phyloP scores from a whole-genome alignment of 2,329 filamentous ascomycete genomes.

The Xylariales sp. region DNA sequence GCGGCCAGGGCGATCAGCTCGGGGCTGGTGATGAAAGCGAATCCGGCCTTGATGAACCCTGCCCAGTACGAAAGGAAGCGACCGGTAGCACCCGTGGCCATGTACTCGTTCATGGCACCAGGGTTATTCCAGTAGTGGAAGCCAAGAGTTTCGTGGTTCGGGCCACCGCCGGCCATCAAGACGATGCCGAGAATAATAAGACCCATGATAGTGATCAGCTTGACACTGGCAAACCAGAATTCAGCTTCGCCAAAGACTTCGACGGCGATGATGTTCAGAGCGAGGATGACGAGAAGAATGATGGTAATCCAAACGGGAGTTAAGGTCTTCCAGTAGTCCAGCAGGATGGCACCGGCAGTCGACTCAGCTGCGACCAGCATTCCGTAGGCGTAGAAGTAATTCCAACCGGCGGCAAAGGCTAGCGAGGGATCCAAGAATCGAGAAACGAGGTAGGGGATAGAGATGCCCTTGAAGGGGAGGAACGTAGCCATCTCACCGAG shows the following conservation, averaged over 20 bases:
- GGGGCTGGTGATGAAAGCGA: constrained; percentile 58
- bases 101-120: constrained; percentile 42
- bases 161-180: constrained; percentile 52
- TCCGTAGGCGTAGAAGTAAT: constrained; percentile 59
- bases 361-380: constrained; percentile 56
- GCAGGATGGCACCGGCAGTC: constrained; percentile 52
- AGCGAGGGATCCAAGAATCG: constrained; percentile 52
- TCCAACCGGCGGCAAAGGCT: constrained; percentile 55
- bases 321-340: constrained; percentile 55
- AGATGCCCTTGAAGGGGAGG: constrained; percentile 52
- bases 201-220: constrained; percentile 54
- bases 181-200: constrained; percentile 53
- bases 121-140: constrained; percentile 43
- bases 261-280: constrained; percentile 54
- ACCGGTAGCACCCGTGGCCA: constrained; percentile 40
- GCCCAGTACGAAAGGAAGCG: constrained; percentile 57
- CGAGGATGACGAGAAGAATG: constrained; percentile 47
- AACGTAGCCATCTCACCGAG: constrained; percentile 51
- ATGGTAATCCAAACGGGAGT: constrained; percentile 56
- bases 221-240: constrained; percentile 58
- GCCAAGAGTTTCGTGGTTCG: constrained; percentile 42
- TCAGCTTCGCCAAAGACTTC: constrained; percentile 57
- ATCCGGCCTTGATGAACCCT: constrained; percentile 52
- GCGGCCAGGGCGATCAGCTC: constrained; percentile 62
- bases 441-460: constrained; percentile 51